Conservation (phyloP, 805 yeast genomes). For the Saccharomycopsis olivae region DNA sequence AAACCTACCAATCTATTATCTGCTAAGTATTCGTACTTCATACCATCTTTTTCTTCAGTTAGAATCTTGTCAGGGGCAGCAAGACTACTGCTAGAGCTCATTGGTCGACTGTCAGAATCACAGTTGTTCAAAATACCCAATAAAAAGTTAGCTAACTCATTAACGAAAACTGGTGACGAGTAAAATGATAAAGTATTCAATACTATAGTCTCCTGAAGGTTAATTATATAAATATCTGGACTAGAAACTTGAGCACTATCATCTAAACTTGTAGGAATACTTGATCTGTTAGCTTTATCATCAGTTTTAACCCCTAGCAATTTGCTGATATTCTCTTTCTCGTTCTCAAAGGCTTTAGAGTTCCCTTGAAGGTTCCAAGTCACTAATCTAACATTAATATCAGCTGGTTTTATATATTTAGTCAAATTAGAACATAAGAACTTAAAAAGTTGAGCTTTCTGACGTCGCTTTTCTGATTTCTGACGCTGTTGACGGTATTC, state of each 20-base stretch:
- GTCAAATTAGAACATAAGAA: slow-evolving; percentile 13
- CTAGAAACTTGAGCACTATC: background rate
- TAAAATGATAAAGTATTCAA: slow-evolving; percentile 30
- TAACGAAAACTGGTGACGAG: slow-evolving; percentile 26
- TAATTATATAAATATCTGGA: slow-evolving; percentile 31
- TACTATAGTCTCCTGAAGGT: slow-evolving; percentile 42
- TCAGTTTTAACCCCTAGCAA: slow-evolving; percentile 19
- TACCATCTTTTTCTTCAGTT: slow-evolving; percentile 11
- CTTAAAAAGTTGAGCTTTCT: slow-evolving; percentile 15
- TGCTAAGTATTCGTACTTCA: slow-evolving; percentile 28
- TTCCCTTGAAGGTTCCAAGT: slow-evolving; percentile 33
- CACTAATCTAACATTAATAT: slow-evolving; percentile 23
- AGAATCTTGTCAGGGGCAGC: slow-evolving; percentile 3
- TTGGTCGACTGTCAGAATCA: background rate
- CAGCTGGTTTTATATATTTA: slow-evolving; percentile 12
- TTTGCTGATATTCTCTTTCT: slow-evolving; percentile 13
- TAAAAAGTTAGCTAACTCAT: slow-evolving; percentile 26
- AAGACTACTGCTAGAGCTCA: slow-evolving; percentile 8
- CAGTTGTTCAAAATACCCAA: slow-evolving; percentile 18
- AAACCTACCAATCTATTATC: slow-evolving; percentile 43
- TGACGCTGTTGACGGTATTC: slow-evolving; percentile 1
- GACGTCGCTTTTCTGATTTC: slow-evolving; percentile 12
- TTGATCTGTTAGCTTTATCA: too few relatives aligned
- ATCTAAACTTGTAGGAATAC: too few relatives aligned
- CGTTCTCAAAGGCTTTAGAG: slow-evolving; percentile 18